These are phyloP conservation scores for Parathielavia appendiculata DNA, from an alignment of 495 filamentous ascomycete species.

Conservation along the genomic window DNA sequence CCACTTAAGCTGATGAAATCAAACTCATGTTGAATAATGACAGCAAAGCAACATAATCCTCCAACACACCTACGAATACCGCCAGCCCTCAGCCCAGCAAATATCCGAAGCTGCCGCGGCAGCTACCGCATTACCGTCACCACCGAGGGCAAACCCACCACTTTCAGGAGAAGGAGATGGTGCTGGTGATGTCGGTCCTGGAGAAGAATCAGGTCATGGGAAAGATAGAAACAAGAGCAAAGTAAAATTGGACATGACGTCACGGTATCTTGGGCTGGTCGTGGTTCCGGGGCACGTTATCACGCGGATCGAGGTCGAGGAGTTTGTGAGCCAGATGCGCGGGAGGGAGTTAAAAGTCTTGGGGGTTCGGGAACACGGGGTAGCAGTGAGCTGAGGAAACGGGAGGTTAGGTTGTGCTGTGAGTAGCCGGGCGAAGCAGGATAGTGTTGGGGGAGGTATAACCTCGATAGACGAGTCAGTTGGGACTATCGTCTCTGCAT, in stretches of 20 bases:
- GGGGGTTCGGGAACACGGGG: not conserved
- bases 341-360: conserved; percentile 6
- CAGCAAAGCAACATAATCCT: conserved; percentile 74
- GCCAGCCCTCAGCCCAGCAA: conserved; percentile 53
- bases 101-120: conserved; percentile 27
- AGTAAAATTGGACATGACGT: conserved; percentile 66
- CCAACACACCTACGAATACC: conserved; percentile 79
- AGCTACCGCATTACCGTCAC: conserved; percentile 24
- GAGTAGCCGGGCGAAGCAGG: not conserved
- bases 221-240: conserved; percentile 10
- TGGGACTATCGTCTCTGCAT: no score
- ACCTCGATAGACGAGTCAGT: no score
- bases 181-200: not conserved
- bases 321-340: conserved; percentile 48
- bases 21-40: not conserved
- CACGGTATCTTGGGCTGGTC: conserved; percentile 80
- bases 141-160: not conserved
- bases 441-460: no score
- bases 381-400: not conserved
- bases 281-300: conserved; percentile 86
- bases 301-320: conserved; percentile 82
- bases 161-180: not conserved
- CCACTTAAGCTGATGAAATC: not conserved
- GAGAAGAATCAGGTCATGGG: no score
- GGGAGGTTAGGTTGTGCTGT: not conserved